Base-by-base conservation (phyloP, 805 yeast species). In the Candida silvatica region DNA sequence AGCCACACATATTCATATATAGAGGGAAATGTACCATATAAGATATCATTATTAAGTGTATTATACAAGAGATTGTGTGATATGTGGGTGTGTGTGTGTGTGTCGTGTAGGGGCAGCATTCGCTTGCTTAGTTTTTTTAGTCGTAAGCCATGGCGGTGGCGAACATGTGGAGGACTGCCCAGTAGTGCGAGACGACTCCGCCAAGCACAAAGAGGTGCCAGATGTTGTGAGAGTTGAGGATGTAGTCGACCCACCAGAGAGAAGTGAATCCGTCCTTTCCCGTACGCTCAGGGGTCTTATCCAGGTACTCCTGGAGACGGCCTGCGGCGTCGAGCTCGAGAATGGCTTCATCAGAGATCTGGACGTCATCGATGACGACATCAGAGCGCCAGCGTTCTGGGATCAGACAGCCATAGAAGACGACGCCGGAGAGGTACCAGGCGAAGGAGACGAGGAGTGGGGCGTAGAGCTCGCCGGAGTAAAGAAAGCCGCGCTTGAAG, bases 121-220 rank as follows among this genome's bases (percentile, higher is more conserved):
- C 18, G 33, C n/a, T n/a, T n/a, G n/a, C n/a, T n/a, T n/a, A n/a
- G n/a, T n/a, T n/a, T n/a, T n/a, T n/a, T n/a, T n/a, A n/a, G n/a
- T n/a, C n/a, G n/a, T n/a, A n/a, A n/a, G n/a, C n/a, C 7, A 26
- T n/a, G 4, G 43, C 47, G 24, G 41, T 42, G 19, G 64, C 65
- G 43, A 78, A 78, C 82, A 88, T 79, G 38, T 74, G 77, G 41
- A 85, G 62, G 26, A 86, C 64, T 11, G 94, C 90, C 37, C 66
- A 65, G 58, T 88, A 92, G 57, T 90, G 97, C 22, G 94, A 94
- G 28, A 82, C 57, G n/a, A 86, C 77, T 3, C 98, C 98, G 18
- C 82, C 67, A 14, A 92, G 71, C 20, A 92, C 98, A 52, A 82
- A 85, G 9, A 86, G 54, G 59, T 90, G 98, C 98, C 98, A 90